Base-by-base conservation (phyloP, 2,329 filamentous ascomycete species). In the Hypomyces perniciosus region DNA sequence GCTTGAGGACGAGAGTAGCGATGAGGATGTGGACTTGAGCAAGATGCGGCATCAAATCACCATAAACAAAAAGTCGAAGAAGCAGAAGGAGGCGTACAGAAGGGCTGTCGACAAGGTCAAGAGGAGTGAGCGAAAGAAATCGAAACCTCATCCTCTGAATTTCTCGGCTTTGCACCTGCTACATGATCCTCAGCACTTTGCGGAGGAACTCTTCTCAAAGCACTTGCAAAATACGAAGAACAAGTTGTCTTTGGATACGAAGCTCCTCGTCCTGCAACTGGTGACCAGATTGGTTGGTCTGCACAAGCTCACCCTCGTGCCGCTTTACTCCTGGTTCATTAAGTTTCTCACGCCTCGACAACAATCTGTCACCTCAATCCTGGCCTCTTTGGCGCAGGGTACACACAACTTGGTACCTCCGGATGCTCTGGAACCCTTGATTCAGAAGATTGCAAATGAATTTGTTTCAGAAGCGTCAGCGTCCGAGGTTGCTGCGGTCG, bases 1-100 rank as follows among this genome's bases (percentile, higher is more conserved):
- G 61, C 76, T 89, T 46, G 89, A 95, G 50, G 92, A 97, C 55
- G 89, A 95, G 56, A 89, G 84, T 68, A 91, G 87, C 63, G 88
- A 90, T 58, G 89, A 95, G 39, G 80, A 83, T 1, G 73, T 82
- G 12, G 90, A 97, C 65, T 79, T 99, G 59, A 82, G 79, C 52
- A 88, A 88, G 67, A 72, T 97, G 51, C 85, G 86, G 65, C 91
- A 96, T 68, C 87, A 93, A 68, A 79, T 84, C 29, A 86, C 84
- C 40, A 95, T 97, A 73, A 97, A 96, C 76, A 99, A 97, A 72
- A 99, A 97, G 76, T 87, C 84, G 12, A 92, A 87, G 67, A 97
- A 97, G 76, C 85, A 88, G 59, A 81, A 85, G 46, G 87, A 86
- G 61, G 80, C 83, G 31, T 80, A 96, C 47, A 87, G 88, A 51